These are phyloP conservation scores for Rubia balearica DNA, from an alignment of 305 asterid genomes.

Conservation along the genomic window DNA sequence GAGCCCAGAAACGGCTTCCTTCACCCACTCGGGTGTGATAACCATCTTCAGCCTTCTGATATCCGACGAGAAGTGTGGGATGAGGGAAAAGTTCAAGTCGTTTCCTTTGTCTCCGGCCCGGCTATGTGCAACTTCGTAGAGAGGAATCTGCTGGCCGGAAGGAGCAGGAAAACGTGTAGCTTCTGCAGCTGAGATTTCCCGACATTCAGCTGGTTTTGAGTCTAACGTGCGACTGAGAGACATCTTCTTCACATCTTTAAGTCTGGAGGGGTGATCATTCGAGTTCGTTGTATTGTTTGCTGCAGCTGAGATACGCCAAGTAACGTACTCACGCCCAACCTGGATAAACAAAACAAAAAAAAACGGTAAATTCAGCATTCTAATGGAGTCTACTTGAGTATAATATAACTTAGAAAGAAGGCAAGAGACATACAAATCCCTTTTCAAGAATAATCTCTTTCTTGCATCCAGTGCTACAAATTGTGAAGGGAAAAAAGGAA, in stretches of 20 bases:
- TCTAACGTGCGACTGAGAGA: conserved; percentile 18
- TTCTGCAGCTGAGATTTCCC: conserved; percentile 22
- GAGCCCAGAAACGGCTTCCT: conserved; percentile 48
- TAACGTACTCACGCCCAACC: conserved; percentile 62
- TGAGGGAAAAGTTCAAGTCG: conserved; percentile 71
- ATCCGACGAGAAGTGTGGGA: conserved; percentile 78
- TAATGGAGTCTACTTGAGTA: neutral
- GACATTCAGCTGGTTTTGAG: conserved; percentile 23
- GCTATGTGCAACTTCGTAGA: conserved; percentile 72
- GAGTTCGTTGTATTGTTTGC: conserved; percentile 31
- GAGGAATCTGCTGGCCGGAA: conserved; percentile 48
- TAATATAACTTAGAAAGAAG: neutral
- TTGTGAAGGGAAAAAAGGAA: conserved; percentile 7
- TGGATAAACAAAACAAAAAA: conserved; percentile 14
- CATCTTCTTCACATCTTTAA: conserved; percentile 18
- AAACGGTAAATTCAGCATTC: neutral
- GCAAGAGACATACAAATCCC: conserved; percentile 51
- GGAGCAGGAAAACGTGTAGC: conserved; percentile 42
- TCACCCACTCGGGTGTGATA: conserved; percentile 70
- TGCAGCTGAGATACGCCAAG: conserved; percentile 53
- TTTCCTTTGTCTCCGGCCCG: conserved; percentile 92
- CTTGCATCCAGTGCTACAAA: conserved; percentile 83
- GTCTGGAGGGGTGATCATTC: conserved; percentile 18
- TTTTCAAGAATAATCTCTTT: conserved; percentile 74
- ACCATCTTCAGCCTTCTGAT: conserved; percentile 60